Conservation (phyloP, 495 filamentous ascomycete species). For the Daldinia caldariorum region DNA sequence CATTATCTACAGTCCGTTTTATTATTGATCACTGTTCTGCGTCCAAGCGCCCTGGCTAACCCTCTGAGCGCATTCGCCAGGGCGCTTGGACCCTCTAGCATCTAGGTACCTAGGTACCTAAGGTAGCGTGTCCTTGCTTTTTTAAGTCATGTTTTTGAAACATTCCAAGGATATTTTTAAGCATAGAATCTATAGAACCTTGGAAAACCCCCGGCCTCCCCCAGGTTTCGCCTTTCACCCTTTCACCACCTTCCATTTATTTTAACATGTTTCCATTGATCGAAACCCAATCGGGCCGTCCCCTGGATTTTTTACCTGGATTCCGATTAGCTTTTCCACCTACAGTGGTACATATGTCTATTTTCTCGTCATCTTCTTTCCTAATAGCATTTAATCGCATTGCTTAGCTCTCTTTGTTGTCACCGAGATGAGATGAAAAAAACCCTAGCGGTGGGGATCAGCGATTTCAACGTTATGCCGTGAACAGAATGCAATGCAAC, state of each 20-base stretch:
- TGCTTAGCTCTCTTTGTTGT: neutral
- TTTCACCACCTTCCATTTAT: slow-evolving; percentile 34
- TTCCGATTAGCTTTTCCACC: slow-evolving; percentile 9
- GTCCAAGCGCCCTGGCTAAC: no score
- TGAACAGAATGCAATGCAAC: slow-evolving; percentile 33
- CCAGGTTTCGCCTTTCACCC: slow-evolving; percentile 39
- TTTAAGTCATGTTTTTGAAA: slow-evolving; percentile 40
- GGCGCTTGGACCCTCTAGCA: no score
- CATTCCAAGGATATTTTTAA: slow-evolving; percentile 28
- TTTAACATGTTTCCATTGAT: slow-evolving; percentile 27
- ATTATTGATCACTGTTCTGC: neutral
- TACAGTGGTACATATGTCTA: neutral
- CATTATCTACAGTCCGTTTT: slow-evolving; percentile 19
- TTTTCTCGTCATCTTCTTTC: neutral
- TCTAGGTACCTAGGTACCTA: neutral
- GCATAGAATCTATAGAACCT: slow-evolving; percentile 24
- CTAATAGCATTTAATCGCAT: neutral
- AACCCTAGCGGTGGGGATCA: slow-evolving; percentile 36
- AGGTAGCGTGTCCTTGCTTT: slow-evolving; percentile 8
- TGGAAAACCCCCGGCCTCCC: slow-evolving; percentile 39
- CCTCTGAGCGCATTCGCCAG: no score
- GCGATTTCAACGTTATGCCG: neutral
- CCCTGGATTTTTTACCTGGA: slow-evolving; percentile 25
- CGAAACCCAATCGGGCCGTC: slow-evolving; percentile 43
- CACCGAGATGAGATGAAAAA: slow-evolving; percentile 27